phyloP scores from a whole-genome alignment of 257 asterid genomes.

The Asclepias syriaca region DNA sequence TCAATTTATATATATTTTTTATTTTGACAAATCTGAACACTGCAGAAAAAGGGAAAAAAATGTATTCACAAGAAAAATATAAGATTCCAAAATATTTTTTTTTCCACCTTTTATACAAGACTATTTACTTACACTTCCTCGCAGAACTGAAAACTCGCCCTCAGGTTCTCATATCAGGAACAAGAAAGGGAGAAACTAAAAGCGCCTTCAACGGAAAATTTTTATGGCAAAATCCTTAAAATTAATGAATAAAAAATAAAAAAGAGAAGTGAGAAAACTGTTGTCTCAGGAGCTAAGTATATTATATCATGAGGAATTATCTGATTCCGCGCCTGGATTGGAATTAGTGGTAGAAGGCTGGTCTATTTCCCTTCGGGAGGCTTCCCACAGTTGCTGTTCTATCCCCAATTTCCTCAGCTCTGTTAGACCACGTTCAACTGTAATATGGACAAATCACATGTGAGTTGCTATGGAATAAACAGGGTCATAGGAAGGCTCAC shows the following conservation, averaged over 20 bases:
- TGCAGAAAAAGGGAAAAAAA: neutral
- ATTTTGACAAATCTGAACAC: neutral
- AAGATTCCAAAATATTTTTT: neutral
- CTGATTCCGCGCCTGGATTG: constrained; percentile 33
- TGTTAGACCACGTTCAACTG: constrained; percentile 82
- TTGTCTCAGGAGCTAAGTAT: neutral
- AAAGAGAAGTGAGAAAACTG: neutral
- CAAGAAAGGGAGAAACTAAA: neutral
- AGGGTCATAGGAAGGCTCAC: neutral
- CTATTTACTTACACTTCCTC: constrained; percentile 15
- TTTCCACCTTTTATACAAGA: constrained; percentile 2
- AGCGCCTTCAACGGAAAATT: constrained; percentile 12
- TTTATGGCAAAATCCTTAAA: neutral
- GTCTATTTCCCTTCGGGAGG: constrained; percentile 79
- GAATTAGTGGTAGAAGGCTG: constrained; percentile 28
- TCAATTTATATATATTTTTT: no score
- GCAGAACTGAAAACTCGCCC: constrained; percentile 10
- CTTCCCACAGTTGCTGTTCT: constrained; percentile 87
- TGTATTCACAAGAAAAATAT: neutral
- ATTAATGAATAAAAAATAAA: neutral
- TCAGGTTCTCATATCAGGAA: constrained; percentile 1
- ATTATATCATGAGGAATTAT: constrained; percentile 24
- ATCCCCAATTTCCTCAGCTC: constrained; percentile 82
- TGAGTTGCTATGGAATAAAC: neutral
- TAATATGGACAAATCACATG: constrained; percentile 5